phyloP scores from a whole-genome alignment of 768 basidiomycete species.

The Mrakia frigida region DNA sequence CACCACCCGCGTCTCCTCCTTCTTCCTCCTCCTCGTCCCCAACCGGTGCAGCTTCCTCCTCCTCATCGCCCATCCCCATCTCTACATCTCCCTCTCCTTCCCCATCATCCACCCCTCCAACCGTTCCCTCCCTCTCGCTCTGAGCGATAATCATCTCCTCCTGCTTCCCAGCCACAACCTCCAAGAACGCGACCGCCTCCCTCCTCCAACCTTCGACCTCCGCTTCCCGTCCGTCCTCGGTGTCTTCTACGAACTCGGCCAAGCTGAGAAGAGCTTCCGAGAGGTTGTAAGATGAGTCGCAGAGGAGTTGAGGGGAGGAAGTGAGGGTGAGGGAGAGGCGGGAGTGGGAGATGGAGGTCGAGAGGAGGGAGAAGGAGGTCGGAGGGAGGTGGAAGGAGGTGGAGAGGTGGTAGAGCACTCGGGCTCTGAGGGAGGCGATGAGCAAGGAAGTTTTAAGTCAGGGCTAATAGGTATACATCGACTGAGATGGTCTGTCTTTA shows the following conservation, averaged over 20 bases:
- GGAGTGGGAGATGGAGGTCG: constrained; percentile 38
- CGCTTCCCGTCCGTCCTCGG: constrained; percentile 13
- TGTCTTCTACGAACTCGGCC: constrained; percentile 37
- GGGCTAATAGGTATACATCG: too few species aligned
- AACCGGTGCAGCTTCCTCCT: constrained; percentile 12
- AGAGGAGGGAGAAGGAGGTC: constrained; percentile 31
- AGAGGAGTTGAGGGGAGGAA: constrained; percentile 36
- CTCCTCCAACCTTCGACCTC: constrained; percentile 34
- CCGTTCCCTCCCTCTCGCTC: constrained; percentile 8
- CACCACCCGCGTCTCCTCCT: constrained; percentile 28
- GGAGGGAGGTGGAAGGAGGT: constrained; percentile 42
- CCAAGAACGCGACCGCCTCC: constrained; percentile 38
- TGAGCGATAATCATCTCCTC: constrained; percentile 36
- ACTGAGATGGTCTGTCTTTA: not conserved
- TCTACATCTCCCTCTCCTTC: constrained; percentile 33
- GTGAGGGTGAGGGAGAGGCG: constrained; percentile 36
- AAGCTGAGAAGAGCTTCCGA: constrained; percentile 38
- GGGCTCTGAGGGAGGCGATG: constrained; percentile 36
- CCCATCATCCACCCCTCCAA: constrained; percentile 7
- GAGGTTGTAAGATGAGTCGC: constrained; percentile 42
- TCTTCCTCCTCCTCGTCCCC: constrained; percentile 21
- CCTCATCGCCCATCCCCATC: constrained; percentile 33
- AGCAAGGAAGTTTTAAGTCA: not conserved
- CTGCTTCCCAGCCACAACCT: constrained; percentile 38
- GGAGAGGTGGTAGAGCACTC: constrained; percentile 40